A percentile compares a stretch with the other conserved stretches of the same genome.
Evolutionary conservation across 305 asterid species (phyloP).

Genomic region (Fraxinus dipetala): DNA sequence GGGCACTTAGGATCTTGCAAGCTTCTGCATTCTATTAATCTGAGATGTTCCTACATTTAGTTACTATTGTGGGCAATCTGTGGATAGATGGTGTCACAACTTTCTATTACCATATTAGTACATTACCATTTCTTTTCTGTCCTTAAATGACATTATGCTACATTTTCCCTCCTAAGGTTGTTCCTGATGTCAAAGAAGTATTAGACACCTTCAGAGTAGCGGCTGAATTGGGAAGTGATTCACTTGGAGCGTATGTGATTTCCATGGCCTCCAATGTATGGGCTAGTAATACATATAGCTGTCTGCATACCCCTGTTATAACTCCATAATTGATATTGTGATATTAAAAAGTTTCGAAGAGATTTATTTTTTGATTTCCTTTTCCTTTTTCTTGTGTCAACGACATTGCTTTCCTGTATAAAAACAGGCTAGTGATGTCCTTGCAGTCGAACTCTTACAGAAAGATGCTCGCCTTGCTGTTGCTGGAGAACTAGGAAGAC

Average conservation of each 20-base stretch:
- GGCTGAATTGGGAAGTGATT: slow-evolving; percentile 89
- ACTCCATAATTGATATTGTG: not conserved
- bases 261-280: slow-evolving; percentile 96
- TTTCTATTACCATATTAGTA: not conserved
- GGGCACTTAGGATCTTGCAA: not conserved
- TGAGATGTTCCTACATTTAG: not conserved
- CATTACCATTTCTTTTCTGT: not conserved
- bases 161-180: slow-evolving; percentile 45
- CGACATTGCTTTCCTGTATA: slow-evolving; percentile 21
- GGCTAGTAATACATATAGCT: not conserved
- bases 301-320: slow-evolving; percentile 2
- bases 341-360: not conserved
- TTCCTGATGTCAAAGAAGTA: slow-evolving; percentile 84
- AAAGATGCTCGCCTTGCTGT: slow-evolving; percentile 89
- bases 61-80: not conserved
- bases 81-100: not conserved
- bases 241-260: slow-evolving; percentile 95
- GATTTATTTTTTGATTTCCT: slow-evolving; percentile 1
- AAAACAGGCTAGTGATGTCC: slow-evolving; percentile 96
- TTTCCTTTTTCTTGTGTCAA: slow-evolving; percentile 3
- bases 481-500: slow-evolving; percentile 71
- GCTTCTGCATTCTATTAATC: not conserved
- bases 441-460: slow-evolving; percentile 95
- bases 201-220: slow-evolving; percentile 92
- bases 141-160: slow-evolving; percentile 5